A percentile compares a stretch with the other conserved stretches of the same genome.
Conservation (phyloP, 805 yeast genomes). For the Zygosaccharomyces pseudorouxii region DNA sequence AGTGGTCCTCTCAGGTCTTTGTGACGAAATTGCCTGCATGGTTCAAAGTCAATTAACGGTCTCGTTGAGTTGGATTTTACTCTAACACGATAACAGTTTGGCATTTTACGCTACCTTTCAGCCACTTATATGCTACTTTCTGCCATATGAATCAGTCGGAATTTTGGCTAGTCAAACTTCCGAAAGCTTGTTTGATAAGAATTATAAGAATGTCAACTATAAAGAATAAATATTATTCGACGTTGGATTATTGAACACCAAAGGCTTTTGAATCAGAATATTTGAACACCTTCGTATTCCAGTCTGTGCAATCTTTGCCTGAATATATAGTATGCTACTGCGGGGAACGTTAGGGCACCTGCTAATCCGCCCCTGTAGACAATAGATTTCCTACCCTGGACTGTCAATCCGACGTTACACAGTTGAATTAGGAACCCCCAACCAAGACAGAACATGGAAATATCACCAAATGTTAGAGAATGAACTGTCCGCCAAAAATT, state of each 20-base stretch:
- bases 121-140: neutral
- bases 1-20: conserved; percentile 9
- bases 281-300: conserved; percentile 12
- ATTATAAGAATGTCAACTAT: neutral
- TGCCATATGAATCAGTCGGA: neutral
- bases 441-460: conserved; percentile 20
- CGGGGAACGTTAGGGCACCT: conserved; percentile 22
- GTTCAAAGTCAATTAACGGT: neutral
- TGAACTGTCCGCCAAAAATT: conserved; percentile 13
- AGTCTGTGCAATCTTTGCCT: conserved; percentile 9
- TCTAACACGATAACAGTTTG: neutral
- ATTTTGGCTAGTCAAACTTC: neutral
- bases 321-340: conserved; percentile 11
- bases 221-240: neutral
- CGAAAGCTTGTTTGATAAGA: neutral
- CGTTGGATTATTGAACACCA: neutral
- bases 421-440: conserved; percentile 24
- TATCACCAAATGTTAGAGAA: conserved; percentile 20
- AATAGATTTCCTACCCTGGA: conserved; percentile 20
- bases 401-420: conserved; percentile 18
- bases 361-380: conserved; percentile 16
- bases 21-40: conserved; percentile 13
- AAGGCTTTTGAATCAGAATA: neutral
- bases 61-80: no score
- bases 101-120: no score